Evolutionary conservation across 2,329 filamentous ascomycete genomes (phyloP).

Genomic region (Neofusicoccum sp.): DNA sequence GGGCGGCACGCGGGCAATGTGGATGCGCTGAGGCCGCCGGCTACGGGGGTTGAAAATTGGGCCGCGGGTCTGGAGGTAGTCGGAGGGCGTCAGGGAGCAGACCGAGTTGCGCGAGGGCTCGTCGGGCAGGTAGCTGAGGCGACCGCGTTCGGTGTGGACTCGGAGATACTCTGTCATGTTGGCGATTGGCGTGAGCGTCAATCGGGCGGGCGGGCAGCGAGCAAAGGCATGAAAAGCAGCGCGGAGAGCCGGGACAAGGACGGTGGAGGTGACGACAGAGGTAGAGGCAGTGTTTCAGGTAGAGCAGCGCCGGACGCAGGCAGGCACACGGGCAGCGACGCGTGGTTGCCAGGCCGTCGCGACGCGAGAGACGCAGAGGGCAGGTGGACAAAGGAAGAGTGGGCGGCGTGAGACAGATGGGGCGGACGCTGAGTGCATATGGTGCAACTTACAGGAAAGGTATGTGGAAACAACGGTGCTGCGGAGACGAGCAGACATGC

Average conservation of each 20-base stretch:
- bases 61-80: constrained; percentile 13
- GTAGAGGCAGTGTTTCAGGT: background rate
- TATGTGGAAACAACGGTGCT: constrained; percentile 15
- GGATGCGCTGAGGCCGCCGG: constrained; percentile 56
- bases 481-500: constrained; percentile 6
- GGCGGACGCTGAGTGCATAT: background rate
- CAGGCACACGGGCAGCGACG: background rate
- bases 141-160: constrained; percentile 39
- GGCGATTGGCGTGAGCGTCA: constrained; percentile 23
- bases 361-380: background rate
- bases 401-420: constrained; percentile 4
- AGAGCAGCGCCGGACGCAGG: background rate
- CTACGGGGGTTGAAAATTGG: constrained; percentile 49
- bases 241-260: constrained; percentile 1
- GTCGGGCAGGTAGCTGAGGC: constrained; percentile 39
- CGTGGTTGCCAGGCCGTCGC: background rate
- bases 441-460: constrained; percentile 14
- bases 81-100: constrained; percentile 19
- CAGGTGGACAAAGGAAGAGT: constrained; percentile 11
- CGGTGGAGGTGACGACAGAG: background rate
- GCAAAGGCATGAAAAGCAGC: constrained; percentile 2
- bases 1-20: constrained; percentile 51
- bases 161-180: constrained; percentile 40
- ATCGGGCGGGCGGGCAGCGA: background rate
- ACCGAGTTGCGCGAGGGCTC: constrained; percentile 29